These are phyloP conservation scores for Fusarium falciforme DNA, from an alignment of 2,329 filamentous ascomycete species.

Conservation along the genomic window DNA sequence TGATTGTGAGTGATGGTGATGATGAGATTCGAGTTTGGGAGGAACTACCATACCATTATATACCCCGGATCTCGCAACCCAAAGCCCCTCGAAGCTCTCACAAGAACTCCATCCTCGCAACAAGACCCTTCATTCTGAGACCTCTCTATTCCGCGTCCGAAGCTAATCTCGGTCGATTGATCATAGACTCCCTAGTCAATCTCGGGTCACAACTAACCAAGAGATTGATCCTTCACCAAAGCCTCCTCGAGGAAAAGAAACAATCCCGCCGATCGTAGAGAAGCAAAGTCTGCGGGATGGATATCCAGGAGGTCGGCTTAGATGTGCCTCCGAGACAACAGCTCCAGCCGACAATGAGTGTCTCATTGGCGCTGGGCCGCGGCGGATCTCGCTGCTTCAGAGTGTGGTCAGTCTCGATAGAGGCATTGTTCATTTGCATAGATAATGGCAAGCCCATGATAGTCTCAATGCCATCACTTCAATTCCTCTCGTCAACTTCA, in stretches of 20 bases:
- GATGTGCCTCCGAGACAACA: neutral
- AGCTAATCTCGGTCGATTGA: constrained; percentile 1
- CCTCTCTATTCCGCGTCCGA: neutral
- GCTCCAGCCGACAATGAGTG: neutral
- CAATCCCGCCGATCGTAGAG: neutral
- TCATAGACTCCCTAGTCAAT: neutral
- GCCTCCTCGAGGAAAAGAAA: constrained; percentile 3
- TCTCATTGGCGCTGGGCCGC: neutral
- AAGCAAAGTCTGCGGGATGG: neutral
- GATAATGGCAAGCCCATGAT: accelerated
- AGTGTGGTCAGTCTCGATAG: neutral
- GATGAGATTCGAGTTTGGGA: neutral
- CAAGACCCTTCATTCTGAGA: neutral
- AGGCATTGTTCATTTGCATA: neutral
- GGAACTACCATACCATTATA: constrained; percentile 15
- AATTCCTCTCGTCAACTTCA: neutral
- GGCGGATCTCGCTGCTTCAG: neutral
- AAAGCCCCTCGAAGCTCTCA: neutral
- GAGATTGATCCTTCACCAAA: neutral
- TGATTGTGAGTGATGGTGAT: constrained; percentile 20
- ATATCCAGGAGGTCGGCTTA: neutral
- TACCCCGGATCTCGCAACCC: neutral
- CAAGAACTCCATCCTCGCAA: neutral
- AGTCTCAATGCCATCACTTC: neutral
- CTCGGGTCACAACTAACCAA: neutral